Base-by-base conservation (phyloP, 1,139 yeast species). In the Hyphopichia fennica region DNA sequence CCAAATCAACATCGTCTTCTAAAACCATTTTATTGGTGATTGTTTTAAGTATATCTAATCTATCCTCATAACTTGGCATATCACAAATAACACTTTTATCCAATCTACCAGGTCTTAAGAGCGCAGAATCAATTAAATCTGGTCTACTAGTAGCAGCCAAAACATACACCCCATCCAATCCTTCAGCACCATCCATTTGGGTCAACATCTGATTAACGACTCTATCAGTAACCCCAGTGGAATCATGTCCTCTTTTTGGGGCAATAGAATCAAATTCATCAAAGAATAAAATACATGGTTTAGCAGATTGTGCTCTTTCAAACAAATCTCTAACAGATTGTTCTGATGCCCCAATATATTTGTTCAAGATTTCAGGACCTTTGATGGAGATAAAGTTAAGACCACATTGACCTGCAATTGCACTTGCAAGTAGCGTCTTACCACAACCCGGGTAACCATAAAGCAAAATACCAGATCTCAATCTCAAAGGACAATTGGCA, bases 141-240 rank as follows among this genome's bases (percentile, higher is more conserved):
- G 98, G 98, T 53, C 99, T 75, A 54, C 93, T 83, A 0, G 99
- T 95, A 1, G 99, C 99, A 0, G 98, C 99, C 27, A 93, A 71
- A 1, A 95, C 96, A 57, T 93, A 93, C 3, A 95, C 99, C 1
- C 98, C 98, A 56, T 91, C 97, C 30, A 91, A 70, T 0, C 98
- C 98, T 62, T 93, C 99, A 1, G 98, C 98, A 67, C 99, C 99
- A 65, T 93, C 99, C 96, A 93, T 90, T 61, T 95, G 98, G 0
- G 99, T 93, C 56, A 93, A 78, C 83, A 93, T 81, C 60, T 93
- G 99, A 63, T 95, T 95, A 33, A 93, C 99, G 34, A 93, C 97
- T 56, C 99, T 78, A 61, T 93, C 99, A 1, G 99, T 93, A 4
- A 93, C 99, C 46, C 98, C 99, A 0, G 99, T 91, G 2, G 96